These are phyloP conservation scores for Penicillium sp. DNA, from an alignment of 2,329 filamentous ascomycete species.

Conservation along the genomic window DNA sequence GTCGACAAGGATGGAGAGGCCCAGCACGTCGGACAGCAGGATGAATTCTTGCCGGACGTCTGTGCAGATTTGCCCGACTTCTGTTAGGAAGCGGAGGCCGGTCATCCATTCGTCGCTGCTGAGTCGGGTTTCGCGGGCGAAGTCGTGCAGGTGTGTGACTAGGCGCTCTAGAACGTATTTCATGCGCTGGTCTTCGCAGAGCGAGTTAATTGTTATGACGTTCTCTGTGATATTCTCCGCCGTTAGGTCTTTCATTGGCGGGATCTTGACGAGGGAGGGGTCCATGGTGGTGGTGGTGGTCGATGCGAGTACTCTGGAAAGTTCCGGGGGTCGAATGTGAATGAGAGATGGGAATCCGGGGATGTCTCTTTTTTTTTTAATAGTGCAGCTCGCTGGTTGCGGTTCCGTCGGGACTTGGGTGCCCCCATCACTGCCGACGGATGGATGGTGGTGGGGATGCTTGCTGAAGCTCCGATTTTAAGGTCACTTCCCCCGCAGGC, in stretches of 20 bases:
- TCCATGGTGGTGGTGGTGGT: conserved; percentile 38
- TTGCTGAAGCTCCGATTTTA: not conserved
- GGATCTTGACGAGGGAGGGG: conserved; percentile 47
- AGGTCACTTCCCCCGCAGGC: conserved; percentile 13
- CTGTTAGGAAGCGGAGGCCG: conserved; percentile 71
- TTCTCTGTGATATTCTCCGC: conserved; percentile 82
- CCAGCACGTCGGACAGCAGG: conserved; percentile 77
- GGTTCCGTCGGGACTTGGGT: not conserved
- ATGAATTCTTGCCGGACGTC: conserved; percentile 83
- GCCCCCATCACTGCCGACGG: not conserved
- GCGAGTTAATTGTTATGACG: conserved; percentile 74
- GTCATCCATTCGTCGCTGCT: conserved; percentile 80
- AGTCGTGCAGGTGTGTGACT: conserved; percentile 79
- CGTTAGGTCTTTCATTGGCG: conserved; percentile 68
- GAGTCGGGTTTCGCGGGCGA: conserved; percentile 76
- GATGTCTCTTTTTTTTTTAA: too few species aligned
- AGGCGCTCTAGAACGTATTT: conserved; percentile 75
- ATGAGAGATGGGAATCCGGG: not conserved
- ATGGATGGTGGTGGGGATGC: not conserved
- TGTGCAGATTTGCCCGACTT: conserved; percentile 72
- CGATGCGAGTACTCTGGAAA: not conserved
- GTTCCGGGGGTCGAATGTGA: too few species aligned
- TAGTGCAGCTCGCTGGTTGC: too few species aligned
- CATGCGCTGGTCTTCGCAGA: conserved; percentile 66
- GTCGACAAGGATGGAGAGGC: conserved; percentile 79